These are phyloP conservation scores for Plectranthus barbatus DNA, from an alignment of 257 asterid species.

Conservation along the genomic window DNA sequence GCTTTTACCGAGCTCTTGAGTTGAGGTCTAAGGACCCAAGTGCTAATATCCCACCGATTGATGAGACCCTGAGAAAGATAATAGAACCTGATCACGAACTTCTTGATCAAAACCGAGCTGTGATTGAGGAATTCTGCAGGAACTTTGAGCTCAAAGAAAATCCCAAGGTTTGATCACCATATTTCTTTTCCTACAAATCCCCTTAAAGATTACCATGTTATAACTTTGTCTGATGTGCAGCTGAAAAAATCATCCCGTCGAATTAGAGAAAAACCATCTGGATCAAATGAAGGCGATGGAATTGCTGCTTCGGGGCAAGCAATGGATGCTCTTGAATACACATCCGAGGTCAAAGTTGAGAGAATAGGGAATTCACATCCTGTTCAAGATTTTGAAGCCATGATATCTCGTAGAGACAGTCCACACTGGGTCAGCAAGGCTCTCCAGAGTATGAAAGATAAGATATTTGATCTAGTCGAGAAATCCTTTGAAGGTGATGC, in stretches of 20 bases:
- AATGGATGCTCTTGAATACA: constrained; percentile 43
- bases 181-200: background rate
- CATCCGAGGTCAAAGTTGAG: constrained; percentile 48
- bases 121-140: constrained; percentile 53
- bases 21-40: constrained; percentile 69
- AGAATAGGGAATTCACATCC: constrained; percentile 62
- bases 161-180: constrained; percentile 56
- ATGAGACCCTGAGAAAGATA: constrained; percentile 69
- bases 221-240: constrained; percentile 38
- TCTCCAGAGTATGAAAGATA: constrained; percentile 61
- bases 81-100: constrained; percentile 77
- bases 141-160: constrained; percentile 77
- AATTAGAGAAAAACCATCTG: constrained; percentile 60
- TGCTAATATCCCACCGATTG: constrained; percentile 82
- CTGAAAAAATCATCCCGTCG: constrained; percentile 76
- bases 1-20: constrained; percentile 66
- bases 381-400: constrained; percentile 76
- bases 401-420: constrained; percentile 81
- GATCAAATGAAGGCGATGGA: constrained; percentile 52
- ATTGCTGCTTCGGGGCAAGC: constrained; percentile 37
- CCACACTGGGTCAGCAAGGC: constrained; percentile 78
- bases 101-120: constrained; percentile 38
- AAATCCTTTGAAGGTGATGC: constrained; percentile 55
- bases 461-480: constrained; percentile 54
- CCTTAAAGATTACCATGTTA: background rate